phyloP scores from a whole-genome alignment of 345 rosid genomes.

The Eucalyptus regnans region DNA sequence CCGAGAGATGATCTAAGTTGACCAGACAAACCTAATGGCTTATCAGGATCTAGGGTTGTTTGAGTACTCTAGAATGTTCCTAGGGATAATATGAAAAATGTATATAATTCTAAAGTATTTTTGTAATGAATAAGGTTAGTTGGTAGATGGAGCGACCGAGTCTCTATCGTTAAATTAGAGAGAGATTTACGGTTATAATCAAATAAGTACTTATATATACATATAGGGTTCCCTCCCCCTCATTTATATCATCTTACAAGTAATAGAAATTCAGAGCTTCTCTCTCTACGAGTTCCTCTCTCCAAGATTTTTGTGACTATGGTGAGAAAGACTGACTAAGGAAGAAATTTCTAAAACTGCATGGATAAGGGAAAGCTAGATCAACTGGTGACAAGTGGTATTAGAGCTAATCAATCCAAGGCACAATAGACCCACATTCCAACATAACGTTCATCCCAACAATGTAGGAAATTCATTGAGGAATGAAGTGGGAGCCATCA shows the following conservation, averaged over 20 bases:
- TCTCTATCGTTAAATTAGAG: neutral
- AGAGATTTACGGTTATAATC: neutral
- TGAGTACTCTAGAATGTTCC: neutral
- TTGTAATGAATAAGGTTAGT: too few relatives aligned
- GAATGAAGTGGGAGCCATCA: neutral
- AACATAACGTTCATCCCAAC: neutral
- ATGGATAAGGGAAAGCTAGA: neutral
- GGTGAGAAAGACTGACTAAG: neutral
- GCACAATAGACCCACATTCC: neutral
- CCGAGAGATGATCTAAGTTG: neutral
- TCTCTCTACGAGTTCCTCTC: neutral
- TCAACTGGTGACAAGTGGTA: neutral
- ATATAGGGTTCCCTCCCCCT: neutral
- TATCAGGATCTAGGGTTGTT: neutral
- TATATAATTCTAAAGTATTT: too few relatives aligned
- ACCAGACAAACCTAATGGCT: neutral
- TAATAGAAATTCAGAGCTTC: too few relatives aligned
- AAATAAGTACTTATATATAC: too few relatives aligned
- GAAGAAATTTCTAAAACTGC: neutral
- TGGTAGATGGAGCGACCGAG: neutral
- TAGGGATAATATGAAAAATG: neutral
- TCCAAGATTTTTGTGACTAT: neutral
- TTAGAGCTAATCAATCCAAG: neutral
- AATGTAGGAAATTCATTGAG: neutral
- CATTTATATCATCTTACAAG: neutral